A percentile compares a stretch with the other conserved stretches of the same genome.
phyloP scores from a whole-genome alignment of 164 flowering plant genomes.

The Dillenia suffruticosa region DNA sequence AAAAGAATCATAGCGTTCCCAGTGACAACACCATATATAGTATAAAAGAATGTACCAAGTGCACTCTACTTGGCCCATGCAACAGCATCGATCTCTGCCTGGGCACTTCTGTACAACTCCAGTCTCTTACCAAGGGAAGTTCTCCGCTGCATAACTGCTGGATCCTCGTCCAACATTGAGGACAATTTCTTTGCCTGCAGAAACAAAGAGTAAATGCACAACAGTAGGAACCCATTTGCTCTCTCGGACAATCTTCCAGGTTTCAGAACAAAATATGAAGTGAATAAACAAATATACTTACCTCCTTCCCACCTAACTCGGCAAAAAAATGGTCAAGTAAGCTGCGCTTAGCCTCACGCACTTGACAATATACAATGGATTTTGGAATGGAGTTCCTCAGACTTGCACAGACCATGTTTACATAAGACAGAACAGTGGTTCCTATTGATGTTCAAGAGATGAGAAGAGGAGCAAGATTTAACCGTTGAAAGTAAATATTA shows the following conservation, averaged over 20 bases:
- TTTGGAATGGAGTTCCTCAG: constrained; percentile 86
- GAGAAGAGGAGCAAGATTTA: too few species aligned
- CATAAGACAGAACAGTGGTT: constrained; percentile 75
- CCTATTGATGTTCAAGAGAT: constrained; percentile 34
- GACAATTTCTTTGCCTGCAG: constrained; percentile 64
- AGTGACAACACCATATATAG: too few species aligned
- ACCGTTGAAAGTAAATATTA: too few species aligned
- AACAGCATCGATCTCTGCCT: constrained; percentile 57
- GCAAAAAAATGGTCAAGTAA: constrained; percentile 84
- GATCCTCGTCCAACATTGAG: constrained; percentile 79
- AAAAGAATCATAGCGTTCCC: too few species aligned
- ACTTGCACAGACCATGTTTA: constrained; percentile 72
- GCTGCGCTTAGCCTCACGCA: constrained; percentile 84
- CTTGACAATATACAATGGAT: constrained; percentile 79
- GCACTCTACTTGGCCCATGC: constrained; percentile 31
- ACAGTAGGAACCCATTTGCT: too few species aligned
- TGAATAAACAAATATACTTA: constrained; percentile 10
- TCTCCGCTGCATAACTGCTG: constrained; percentile 86
- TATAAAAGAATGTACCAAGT: too few species aligned
- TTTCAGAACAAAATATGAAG: too few species aligned
- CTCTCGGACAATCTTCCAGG: too few species aligned
- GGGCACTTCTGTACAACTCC: constrained; percentile 83
- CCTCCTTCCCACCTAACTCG: constrained; percentile 77
- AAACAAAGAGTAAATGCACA: background rate
- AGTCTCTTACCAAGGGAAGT: constrained; percentile 70